phyloP scores from a whole-genome alignment of 148 eudicot genomes.

The Amaranthus hypochondriacus region DNA sequence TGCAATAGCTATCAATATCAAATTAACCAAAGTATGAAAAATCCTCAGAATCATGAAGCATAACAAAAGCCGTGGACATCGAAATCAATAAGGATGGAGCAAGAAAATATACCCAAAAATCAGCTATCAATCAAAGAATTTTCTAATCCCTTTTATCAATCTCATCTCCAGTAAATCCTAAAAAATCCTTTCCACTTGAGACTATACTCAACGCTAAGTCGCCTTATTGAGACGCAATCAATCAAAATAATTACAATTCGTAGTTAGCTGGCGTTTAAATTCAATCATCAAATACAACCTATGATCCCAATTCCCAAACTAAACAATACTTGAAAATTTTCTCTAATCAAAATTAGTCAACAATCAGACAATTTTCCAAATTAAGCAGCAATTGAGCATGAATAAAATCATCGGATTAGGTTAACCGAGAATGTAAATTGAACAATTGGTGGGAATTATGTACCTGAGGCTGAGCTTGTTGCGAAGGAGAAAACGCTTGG shows the following conservation, averaged over 20 bases:
- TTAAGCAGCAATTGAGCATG: too few species aligned
- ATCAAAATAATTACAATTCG: not conserved
- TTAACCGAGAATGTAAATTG: not conserved
- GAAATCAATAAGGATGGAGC: too few species aligned
- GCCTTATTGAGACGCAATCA: not conserved
- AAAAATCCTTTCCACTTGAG: not conserved
- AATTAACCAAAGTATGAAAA: too few species aligned
- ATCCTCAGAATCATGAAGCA: not conserved
- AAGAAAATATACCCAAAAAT: not conserved
- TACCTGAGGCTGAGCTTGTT: slow-evolving; percentile 16
- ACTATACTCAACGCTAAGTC: not conserved
- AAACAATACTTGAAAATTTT: not conserved
- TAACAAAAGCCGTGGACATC: not conserved
- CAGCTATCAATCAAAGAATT: too few species aligned
- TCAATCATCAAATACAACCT: not conserved
- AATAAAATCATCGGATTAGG: not conserved
- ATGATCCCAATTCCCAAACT: not conserved
- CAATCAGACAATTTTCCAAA: not conserved
- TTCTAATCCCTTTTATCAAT: not conserved
- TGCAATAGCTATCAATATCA: not conserved
- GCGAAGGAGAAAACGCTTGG: slow-evolving; percentile 9
- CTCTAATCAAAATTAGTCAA: not conserved
- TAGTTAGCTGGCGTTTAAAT: not conserved
- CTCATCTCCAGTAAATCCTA: not conserved
- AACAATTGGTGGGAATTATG: not conserved